A percentile compares a stretch with the other conserved stretches of the same genome.
Evolutionary conservation across 129 eudicot species (phyloP).

Genomic region (Artemisia argyi): DNA sequence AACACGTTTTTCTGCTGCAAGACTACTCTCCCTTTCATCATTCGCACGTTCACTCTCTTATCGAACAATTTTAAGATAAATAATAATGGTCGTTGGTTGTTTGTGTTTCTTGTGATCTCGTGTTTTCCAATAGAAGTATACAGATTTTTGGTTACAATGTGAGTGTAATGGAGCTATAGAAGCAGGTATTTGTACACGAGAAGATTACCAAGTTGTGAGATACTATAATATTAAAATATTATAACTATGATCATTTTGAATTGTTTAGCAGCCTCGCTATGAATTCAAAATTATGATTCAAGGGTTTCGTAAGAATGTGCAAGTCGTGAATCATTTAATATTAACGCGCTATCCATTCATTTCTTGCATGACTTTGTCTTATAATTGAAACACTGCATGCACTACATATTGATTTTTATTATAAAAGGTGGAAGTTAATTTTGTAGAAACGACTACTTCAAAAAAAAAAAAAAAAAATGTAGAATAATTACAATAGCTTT

Average conservation of each 20-base stretch:
- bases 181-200: background rate
- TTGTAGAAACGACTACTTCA: no score
- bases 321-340: no score
- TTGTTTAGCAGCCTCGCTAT: background rate
- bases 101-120: background rate
- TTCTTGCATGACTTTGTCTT: no score
- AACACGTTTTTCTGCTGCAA: slow-evolving; percentile 58
- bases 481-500: no score
- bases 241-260: background rate
- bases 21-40: slow-evolving; percentile 45
- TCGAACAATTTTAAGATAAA: background rate
- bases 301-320: no score
- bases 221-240: background rate
- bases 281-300: background rate
- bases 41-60: background rate
- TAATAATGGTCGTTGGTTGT: background rate
- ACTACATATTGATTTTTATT: no score
- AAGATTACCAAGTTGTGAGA: background rate
- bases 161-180: background rate
- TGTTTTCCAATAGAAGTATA: background rate
- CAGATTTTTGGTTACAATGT: background rate
- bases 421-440: no score
- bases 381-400: no score
- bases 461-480: no score
- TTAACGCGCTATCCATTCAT: no score